These are phyloP conservation scores for Haberlea rhodopensis DNA, from an alignment of 257 asterid species.

Conservation along the genomic window DNA sequence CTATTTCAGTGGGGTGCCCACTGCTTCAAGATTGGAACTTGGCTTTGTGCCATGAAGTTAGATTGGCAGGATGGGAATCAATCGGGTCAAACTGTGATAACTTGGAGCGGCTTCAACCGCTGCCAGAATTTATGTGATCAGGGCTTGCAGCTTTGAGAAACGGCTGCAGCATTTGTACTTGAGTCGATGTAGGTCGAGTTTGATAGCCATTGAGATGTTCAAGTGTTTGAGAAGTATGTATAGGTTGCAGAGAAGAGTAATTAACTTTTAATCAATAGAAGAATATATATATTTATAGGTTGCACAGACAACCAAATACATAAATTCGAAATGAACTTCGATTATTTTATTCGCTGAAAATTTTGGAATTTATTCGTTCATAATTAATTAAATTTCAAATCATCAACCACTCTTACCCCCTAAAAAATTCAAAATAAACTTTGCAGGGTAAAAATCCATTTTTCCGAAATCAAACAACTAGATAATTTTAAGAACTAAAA, in stretches of 20 bases:
- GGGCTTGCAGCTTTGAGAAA: slow-evolving; percentile 49
- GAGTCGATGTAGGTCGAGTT: slow-evolving; percentile 39
- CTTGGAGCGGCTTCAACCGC: slow-evolving; percentile 59
- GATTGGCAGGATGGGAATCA: slow-evolving; percentile 52
- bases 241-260: slow-evolving; percentile 34
- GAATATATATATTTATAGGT: neutral
- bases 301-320: too few species aligned
- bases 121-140: slow-evolving; percentile 54
- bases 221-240: slow-evolving; percentile 49
- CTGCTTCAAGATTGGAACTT: slow-evolving; percentile 68
- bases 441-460: too few species aligned
- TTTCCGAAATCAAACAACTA: too few species aligned
- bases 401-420: too few species aligned
- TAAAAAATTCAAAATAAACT: too few species aligned
- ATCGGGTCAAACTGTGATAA: slow-evolving; percentile 45
- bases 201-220: slow-evolving; percentile 43
- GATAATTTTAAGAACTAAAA: too few species aligned
- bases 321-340: too few species aligned
- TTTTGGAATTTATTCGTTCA: too few species aligned
- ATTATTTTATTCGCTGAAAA: too few species aligned
- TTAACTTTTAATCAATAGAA: slow-evolving; percentile 13
- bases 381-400: too few species aligned
- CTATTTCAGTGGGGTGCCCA: slow-evolving; percentile 57
- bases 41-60: slow-evolving; percentile 58
- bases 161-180: slow-evolving; percentile 45